Evolutionary conservation across 352 stramenopile species (phyloP), one percentile per base, ranked within the genome.

Genomic region (Pythium myriotylum): DNA sequence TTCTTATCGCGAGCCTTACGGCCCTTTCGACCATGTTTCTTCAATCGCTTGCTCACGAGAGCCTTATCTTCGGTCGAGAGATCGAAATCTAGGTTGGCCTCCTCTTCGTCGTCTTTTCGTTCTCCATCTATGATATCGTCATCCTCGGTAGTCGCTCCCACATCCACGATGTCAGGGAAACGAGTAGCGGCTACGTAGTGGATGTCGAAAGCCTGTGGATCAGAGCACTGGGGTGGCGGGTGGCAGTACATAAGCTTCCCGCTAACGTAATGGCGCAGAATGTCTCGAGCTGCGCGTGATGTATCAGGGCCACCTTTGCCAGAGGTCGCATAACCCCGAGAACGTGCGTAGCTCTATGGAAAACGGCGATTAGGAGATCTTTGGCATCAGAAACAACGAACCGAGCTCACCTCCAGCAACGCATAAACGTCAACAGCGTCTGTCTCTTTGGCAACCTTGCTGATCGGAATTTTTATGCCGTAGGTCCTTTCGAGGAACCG

Each of bases 221-320:
- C 77, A 19, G 67, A 68, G 24, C 73, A 72, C 20, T 85, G 62
- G 2, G 96, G 94, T 20, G 98, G 97, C 40, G 97, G 71, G 71
- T 99, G 96, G 67, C 95, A 99, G 76, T 98, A 99, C 45, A 99
- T 74, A 45, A 99, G 75, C 68, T 95, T 98, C 65, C 98, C 98
- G 62, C 95, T 95, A 29, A 98, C 96, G 73, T 99, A 99, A 72
- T 99, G 96, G 59, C 98, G 97, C 49, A 99, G 83, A 23, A 99
- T 86, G 47, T 98, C 88, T 20, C 97, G 88, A 20, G 96, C 95
- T 19, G 90, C 98, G 29, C 96, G 84, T 17, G 96, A 96, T 45
- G 98, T 97, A 67, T 99, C 97, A 14, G 89, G 88, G 9, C 97
- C 94, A 61, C 94, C 95, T 76, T 98, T 98, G 37, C 92, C 91